Evolutionary conservation across 352 stramenopile genomes (phyloP).

Genomic region (Phytophthora ramorum): DNA sequence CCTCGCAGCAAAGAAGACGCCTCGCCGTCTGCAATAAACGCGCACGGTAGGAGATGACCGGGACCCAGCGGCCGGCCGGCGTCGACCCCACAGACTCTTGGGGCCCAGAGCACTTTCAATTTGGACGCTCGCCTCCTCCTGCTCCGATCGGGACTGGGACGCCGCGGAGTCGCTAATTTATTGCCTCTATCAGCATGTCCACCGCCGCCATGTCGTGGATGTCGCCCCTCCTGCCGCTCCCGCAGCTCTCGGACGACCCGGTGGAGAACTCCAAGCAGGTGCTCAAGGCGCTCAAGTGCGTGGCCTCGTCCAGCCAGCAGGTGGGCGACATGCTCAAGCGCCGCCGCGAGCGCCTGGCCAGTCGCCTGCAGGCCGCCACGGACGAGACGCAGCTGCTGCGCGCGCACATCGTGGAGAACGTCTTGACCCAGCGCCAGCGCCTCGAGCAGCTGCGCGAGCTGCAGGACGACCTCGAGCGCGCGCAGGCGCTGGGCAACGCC

Average conservation of each 20-base stretch:
- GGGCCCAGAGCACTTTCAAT: slow-evolving; percentile 10
- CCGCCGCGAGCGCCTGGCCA: slow-evolving; percentile 54
- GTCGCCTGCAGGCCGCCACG: slow-evolving; percentile 46
- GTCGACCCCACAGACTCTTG: background rate
- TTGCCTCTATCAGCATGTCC: slow-evolving; percentile 25
- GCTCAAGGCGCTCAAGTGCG: slow-evolving; percentile 71
- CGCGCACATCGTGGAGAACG: slow-evolving; percentile 59
- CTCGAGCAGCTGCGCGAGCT: slow-evolving; percentile 53
- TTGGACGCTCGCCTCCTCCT: slow-evolving; percentile 19
- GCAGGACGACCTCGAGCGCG: slow-evolving; percentile 61
- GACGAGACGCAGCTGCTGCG: slow-evolving; percentile 66
- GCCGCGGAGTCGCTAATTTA: background rate
- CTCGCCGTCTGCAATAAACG: background rate
- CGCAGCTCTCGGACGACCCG: slow-evolving; percentile 38
- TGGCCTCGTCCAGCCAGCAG: slow-evolving; percentile 69
- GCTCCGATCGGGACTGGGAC: slow-evolving; percentile 21
- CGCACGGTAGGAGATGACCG: background rate
- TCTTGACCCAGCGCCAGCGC: slow-evolving; percentile 54
- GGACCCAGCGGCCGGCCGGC: background rate
- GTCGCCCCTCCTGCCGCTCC: slow-evolving; percentile 34
- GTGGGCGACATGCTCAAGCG: slow-evolving; percentile 62
- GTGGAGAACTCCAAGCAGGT: slow-evolving; percentile 63
- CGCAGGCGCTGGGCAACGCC: slow-evolving; percentile 58
- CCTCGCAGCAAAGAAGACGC: background rate
- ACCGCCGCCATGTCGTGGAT: slow-evolving; percentile 46